phyloP scores from a whole-genome alignment of 331 rosid genomes.

The Erythrophleum ivorense region DNA sequence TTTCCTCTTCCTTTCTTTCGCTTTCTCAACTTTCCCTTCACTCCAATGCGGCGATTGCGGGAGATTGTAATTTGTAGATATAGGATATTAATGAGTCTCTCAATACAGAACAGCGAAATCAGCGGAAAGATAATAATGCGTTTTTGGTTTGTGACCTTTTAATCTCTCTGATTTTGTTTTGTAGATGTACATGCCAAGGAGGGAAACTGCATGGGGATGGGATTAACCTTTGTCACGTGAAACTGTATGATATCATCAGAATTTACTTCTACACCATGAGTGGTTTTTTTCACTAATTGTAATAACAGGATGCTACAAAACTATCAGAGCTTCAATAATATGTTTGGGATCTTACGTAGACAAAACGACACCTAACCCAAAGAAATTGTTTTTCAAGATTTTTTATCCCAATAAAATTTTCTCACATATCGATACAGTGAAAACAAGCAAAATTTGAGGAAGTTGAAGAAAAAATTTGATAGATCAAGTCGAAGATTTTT shows the following conservation, averaged over 20 bases:
- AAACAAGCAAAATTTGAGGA: no score
- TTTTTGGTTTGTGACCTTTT: conserved; percentile 7
- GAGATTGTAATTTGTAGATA: conserved; percentile 20
- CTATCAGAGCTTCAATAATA: background rate
- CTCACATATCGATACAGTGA: no score
- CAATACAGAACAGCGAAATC: conserved; percentile 49
- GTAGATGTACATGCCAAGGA: background rate
- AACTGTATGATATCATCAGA: background rate
- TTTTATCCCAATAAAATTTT: no score
- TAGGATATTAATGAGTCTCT: conserved; percentile 41
- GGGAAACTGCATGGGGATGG: conserved; percentile 30
- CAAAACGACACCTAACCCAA: background rate
- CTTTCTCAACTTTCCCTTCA: conserved; percentile 21
- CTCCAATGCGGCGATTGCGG: conserved; percentile 68
- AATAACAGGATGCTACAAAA: background rate
- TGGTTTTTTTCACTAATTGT: conserved; percentile 17
- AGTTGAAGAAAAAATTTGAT: no score
- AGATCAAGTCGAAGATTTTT: no score
- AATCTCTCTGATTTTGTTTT: conserved; percentile 37
- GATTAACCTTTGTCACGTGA: conserved; percentile 14
- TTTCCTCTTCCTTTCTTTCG: conserved; percentile 23
- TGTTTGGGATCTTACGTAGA: background rate
- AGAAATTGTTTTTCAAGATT: background rate
- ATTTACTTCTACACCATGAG: background rate
- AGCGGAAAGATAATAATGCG: conserved; percentile 42